These are phyloP conservation scores for Cryphonectria japonica DNA, from an alignment of 2,329 filamentous ascomycete genomes.

Conservation along the genomic window DNA sequence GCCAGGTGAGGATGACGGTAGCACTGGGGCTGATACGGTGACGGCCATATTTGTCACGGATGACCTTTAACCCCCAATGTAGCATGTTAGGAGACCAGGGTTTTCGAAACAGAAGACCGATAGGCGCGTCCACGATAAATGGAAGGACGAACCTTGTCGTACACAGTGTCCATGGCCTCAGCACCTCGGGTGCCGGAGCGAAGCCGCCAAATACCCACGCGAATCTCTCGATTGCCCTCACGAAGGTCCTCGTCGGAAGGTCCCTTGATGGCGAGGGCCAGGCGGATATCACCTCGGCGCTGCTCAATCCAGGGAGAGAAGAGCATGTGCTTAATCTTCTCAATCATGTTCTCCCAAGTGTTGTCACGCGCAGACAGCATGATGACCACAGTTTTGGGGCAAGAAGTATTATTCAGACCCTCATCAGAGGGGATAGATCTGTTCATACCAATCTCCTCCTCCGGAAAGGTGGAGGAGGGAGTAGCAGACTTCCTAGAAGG, in stretches of 20 bases:
- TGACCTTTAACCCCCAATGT: neutral
- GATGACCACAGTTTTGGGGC: neutral
- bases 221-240: neutral
- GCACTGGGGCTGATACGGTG: neutral
- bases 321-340: neutral
- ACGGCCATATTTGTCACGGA: neutral
- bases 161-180: neutral
- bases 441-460: too few species aligned
- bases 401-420: too few species aligned
- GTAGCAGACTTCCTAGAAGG: too few species aligned
- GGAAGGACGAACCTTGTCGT: neutral
- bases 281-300: neutral
- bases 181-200: too few species aligned
- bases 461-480: too few species aligned
- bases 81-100: neutral
- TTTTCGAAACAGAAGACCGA: too few species aligned
- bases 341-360: neutral
- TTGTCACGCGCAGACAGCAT: neutral
- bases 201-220: neutral
- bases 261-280: neutral
- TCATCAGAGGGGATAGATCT: too few species aligned
- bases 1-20: neutral
- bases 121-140: too few species aligned
- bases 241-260: neutral
- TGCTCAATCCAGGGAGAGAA: neutral